Base-by-base conservation (phyloP, 352 stramenopile genomes). In the Phytophthora ohioensis region DNA sequence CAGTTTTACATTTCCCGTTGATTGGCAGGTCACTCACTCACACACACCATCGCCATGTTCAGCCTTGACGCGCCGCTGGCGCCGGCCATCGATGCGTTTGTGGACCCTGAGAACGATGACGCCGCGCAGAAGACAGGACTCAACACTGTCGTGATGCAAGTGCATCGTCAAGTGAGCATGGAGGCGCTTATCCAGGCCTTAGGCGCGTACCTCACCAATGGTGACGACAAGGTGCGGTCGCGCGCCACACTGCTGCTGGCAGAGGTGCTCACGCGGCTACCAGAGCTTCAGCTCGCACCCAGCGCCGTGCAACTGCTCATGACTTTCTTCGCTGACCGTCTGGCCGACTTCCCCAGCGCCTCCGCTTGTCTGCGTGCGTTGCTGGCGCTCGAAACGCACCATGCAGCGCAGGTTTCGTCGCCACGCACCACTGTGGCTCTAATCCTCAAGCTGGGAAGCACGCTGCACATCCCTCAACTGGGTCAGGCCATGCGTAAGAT, bases 141-240 rank as follows among this genome's bases (percentile, higher is more conserved):
- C 38, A 96, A 96, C 76, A 94, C 85, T n/a, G 77, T 96, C 42
- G 76, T 96, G 30, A 95, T 96, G 87, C 87, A 95, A 59, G 83
- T 95, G 53, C 87, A 96, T 54, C 87, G 89, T 48, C 81, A 81
- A 27, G 82, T 93, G 59, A 81, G 67, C 21, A 87, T 96, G 52
- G 87, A 96, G 77, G 71, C 80, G 71, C 81, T 96, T 31, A 92
- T 96, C 67, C 80, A 94, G 72, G 78, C 82, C 60, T 76, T 96
- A n/a, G 87, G 87, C 9, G 60, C 67, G 15, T 80, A 85, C 64
- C 75, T 96, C 46, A 96, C 89, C 42, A 90, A 58, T 71, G 70
- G 68, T 0, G 85, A 96, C 71, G 87, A 95, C 83, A 94, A 94
- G 57, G 80, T 89, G 32, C 88, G 91, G 49, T 78, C 86, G 31